Percentiles rank a stretch among this genome's conserved stretches.
These are phyloP conservation scores for Leucocoprinus leucothites DNA, from an alignment of 768 basidiomycete species.

Conservation along the genomic window DNA sequence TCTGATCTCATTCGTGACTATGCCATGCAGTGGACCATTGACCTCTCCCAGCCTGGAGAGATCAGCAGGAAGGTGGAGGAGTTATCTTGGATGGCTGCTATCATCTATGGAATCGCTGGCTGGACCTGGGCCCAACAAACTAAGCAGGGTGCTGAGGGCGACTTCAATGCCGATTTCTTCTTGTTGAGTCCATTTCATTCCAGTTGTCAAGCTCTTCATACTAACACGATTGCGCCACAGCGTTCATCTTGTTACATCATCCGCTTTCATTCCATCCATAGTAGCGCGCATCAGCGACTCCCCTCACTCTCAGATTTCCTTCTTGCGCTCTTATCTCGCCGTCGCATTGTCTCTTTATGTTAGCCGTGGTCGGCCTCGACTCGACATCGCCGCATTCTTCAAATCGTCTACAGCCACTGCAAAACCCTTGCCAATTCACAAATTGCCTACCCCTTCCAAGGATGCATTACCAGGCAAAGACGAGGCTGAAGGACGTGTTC, in stretches of 20 bases:
- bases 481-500: constrained; percentile 32
- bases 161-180: constrained; percentile 59
- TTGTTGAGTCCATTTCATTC: constrained; percentile 24
- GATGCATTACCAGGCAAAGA: constrained; percentile 22
- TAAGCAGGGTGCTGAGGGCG: constrained; percentile 20
- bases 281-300: constrained; percentile 29
- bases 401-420: constrained; percentile 19
- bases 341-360: constrained; percentile 52
- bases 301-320: constrained; percentile 40
- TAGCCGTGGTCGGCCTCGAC: constrained; percentile 47
- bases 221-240: constrained; percentile 26
- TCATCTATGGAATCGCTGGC: constrained; percentile 58
- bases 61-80: constrained; percentile 61
- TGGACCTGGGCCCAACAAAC: constrained; percentile 33
- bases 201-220: neutral
- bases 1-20: constrained; percentile 40
- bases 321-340: constrained; percentile 60
- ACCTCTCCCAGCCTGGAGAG: constrained; percentile 30
- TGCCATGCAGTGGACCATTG: constrained; percentile 40
- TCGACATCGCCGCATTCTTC: constrained; percentile 52
- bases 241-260: constrained; percentile 65
- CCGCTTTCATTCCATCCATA: constrained; percentile 56
- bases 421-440: constrained; percentile 13
- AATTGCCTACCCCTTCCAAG: constrained; percentile 23
- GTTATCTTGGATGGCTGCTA: constrained; percentile 48